These are phyloP conservation scores for Xylaria intraflava DNA, from an alignment of 495 filamentous ascomycete genomes.

Conservation along the genomic window DNA sequence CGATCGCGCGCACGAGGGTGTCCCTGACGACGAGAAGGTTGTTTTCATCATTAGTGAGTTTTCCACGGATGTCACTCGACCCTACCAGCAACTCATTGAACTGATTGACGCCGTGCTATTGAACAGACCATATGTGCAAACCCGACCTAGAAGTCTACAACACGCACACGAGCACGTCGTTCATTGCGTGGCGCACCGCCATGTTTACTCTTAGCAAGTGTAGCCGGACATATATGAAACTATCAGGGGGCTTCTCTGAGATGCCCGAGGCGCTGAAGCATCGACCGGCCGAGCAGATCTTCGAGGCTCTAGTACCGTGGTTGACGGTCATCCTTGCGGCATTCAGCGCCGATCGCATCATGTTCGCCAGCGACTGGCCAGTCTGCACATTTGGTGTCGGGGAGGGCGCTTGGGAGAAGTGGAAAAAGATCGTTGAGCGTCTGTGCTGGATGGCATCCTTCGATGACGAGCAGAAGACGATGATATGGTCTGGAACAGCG, in stretches of 20 bases:
- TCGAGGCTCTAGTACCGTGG: slow-evolving; percentile 52
- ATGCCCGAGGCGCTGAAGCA: slow-evolving; percentile 44
- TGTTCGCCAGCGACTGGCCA: slow-evolving; percentile 91
- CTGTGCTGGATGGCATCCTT: slow-evolving; percentile 54
- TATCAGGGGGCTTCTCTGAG: slow-evolving; percentile 77
- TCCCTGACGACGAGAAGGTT: slow-evolving; percentile 50
- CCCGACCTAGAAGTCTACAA: slow-evolving; percentile 57
- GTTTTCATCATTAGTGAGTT: slow-evolving; percentile 64
- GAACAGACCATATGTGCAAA: slow-evolving; percentile 79
- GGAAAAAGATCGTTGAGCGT: slow-evolving; percentile 53
- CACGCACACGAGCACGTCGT: slow-evolving; percentile 47
- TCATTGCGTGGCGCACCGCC: slow-evolving; percentile 50
- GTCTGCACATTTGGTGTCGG: slow-evolving; percentile 68
- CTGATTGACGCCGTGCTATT: slow-evolving; percentile 7
- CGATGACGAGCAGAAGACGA: slow-evolving; percentile 48
- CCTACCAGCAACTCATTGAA: not conserved
- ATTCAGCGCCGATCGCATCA: slow-evolving; percentile 64
- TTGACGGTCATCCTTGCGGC: slow-evolving; percentile 57
- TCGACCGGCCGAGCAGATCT: slow-evolving; percentile 39
- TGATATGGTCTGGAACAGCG: slow-evolving; percentile 65
- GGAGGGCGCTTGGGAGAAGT: slow-evolving; percentile 47
- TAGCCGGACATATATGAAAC: slow-evolving; percentile 69
- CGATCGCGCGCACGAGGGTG: slow-evolving; percentile 51
- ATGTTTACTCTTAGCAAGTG: slow-evolving; percentile 54
- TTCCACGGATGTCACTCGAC: not conserved